Base-by-base conservation (phyloP, 108 stramenopile genomes). In the Nannochloropsis salina region DNA sequence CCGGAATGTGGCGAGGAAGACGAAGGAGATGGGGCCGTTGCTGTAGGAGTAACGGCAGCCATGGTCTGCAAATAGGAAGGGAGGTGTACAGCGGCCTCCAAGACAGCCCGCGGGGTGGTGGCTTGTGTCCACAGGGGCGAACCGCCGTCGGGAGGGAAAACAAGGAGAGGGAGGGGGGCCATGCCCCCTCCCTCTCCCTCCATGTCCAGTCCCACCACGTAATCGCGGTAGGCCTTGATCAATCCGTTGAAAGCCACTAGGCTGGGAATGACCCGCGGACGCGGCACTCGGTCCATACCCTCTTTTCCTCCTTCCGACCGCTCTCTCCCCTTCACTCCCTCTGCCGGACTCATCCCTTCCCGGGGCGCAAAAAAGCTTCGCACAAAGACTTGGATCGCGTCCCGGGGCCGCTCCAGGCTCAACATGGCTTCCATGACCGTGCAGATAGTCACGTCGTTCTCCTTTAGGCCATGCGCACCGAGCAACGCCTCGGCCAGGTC, bases 401-500 rank as follows among this genome's bases (percentile, higher is more conserved):
- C 61, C 4, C 20, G 20, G 61, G 61, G 61, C 61, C 61, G 15
- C 61, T 74, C 61, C 61, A 74, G 15, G 20, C 6, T n/a, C 61
- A 74, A n/a, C 61, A 74, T 74, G 61, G 61, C 61, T n/a, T 74
- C 61, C 61, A 74, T 74, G 61, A 74, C 61, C 6, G 61, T 74
- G n/a, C 61, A 74, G 1, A 74, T n/a, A 1, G 61, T 74, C 6
- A 74, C 61, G 8, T 74, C 61, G 61, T n/a, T 74, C 61, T 74
- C 0, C 61, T 6, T 74, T 1, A 74, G 8, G 20, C 61, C 61
- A n/a, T 74, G 61, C 61, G 15, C 61, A 15, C 61, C 61, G 20
- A 74, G 61, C 61, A 74, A 15, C 61, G 15, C 61, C 61, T 0
- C 2, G 20, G 61, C 61, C 61, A 74, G 2, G 20, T n/a, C 20